Base-by-base conservation (phyloP, 2,329 filamentous ascomycete species). In the Fusarium humuli region DNA sequence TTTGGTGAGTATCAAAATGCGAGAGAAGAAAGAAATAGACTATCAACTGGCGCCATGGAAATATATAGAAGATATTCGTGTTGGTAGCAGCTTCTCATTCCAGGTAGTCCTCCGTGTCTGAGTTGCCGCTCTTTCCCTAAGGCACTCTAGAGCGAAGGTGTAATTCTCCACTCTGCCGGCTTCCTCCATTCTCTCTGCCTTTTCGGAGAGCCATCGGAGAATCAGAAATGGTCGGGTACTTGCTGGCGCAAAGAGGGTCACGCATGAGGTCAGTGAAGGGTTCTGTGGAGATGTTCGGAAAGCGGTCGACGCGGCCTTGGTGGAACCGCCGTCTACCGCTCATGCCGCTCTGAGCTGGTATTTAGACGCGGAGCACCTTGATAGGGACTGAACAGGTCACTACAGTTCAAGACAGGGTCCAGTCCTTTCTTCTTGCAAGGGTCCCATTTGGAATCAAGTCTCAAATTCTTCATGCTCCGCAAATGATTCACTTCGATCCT, bases 241-340 rank as follows among this genome's bases (percentile, higher is more conserved):
- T 50, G 58, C 61, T 64, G 63, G 65, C 63, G 72, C 46, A 68
- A 65, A 72, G 65, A 73, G 73, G 61, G 66, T 57, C 55, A 41
- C 40, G 32, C 57, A 75, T 75, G 73, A 75, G 69, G 69, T 75
- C 73, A 75, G 71, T 73, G 60, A 67, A 57, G 23, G 65, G 27
- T 40, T 40, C 32, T 73, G 73, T 72, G 73, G 73, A 57, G 55
- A 62, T 58, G n/a, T 34, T 60, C 70, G 60, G 60, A 69, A 65
- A 55, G 70, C 53, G 61, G 65, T 55, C 67, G 59, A 71, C 55
- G 62, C 58, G 71, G 64, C 57, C 61, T 59, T 55, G 61, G 72
- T 75, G 70, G 72, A 64, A 65, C 70, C 72, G 49, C 58, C 30
- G 54, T 61, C 59, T 69, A 64, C 57, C 61, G 61, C 48, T 44